Base-by-base conservation (phyloP, 805 yeast species). In the Candida krabiensis region DNA sequence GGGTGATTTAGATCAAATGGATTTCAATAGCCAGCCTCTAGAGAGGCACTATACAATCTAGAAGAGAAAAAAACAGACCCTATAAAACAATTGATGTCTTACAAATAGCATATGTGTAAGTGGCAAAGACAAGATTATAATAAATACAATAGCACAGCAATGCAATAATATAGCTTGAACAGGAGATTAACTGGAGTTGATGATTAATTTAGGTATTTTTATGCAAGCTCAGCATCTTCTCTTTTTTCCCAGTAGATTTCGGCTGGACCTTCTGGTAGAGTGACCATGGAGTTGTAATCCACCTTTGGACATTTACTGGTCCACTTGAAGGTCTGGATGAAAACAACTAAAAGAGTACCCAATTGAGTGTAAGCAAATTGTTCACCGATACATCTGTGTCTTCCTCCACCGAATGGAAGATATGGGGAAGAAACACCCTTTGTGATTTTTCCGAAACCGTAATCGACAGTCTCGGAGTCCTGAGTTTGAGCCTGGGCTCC, bases 311-410 rank as follows among this genome's bases (percentile, higher is more conserved):
- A 65, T 29, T 66, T 66, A 33, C 83, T 80, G 26, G 73, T 71
- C 96, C 96, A 90, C 61, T 75, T 83, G 60, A 86, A 67, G 44
- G 83, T 80, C 64, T 82, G 84, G 23, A 91, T 74, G 60, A 72
- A 86, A 13, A 88, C 77, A 26, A 86, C 67, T 58, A 93, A 70
- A 44, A 93, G 72, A 34, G 93, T 81, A 34, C 96, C 96, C 49
- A 93, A 76, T 72, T 93, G 99, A 50, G 83, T 80, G 64, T 82
- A 87, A 18, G 99, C 99, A 69, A 93, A 93, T 63, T 91, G 98
- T 68, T 93, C 99, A 61, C 99, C 99, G 58, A 93, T 91, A 70
- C 99, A 93, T 71, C 99, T 85, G 66, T 93, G 99, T 75, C 99
- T 86, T 52, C 99, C 99, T 65, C 98, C 99, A 53, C 99, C 99